A percentile compares a stretch with the other conserved stretches of the same genome.
These are phyloP conservation scores for Salvia rosmarinus DNA, from an alignment of 257 asterid species.

Conservation along the genomic window DNA sequence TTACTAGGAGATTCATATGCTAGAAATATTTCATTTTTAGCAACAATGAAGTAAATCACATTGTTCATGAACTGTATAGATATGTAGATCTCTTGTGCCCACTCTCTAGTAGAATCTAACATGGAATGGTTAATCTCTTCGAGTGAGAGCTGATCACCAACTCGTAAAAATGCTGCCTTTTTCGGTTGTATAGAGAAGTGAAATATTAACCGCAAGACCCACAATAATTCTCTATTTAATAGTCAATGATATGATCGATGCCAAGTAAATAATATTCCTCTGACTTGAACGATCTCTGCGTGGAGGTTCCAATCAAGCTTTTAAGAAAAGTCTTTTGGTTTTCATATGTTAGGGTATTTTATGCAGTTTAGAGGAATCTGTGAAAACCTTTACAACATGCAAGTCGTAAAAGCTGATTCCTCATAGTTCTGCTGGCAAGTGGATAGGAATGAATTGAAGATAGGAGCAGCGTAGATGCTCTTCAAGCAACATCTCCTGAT, in stretches of 20 bases:
- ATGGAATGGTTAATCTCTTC: not conserved
- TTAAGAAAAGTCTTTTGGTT: constrained; percentile 47
- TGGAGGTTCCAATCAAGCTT: constrained; percentile 47
- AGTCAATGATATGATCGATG: constrained; percentile 27
- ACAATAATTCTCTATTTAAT: not conserved
- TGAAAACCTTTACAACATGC: constrained; percentile 54
- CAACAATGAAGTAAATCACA: not conserved
- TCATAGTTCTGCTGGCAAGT: constrained; percentile 55
- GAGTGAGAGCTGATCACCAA: not conserved
- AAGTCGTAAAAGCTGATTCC: constrained; percentile 55
- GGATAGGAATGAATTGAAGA: constrained; percentile 52
- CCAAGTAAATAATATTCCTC: constrained; percentile 36
- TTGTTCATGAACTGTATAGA: not conserved
- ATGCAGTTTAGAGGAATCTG: constrained; percentile 66
- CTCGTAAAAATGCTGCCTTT: constrained; percentile 2
- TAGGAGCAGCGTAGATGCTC: constrained; percentile 31
- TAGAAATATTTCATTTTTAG: not conserved
- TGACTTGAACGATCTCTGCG: constrained; percentile 38
- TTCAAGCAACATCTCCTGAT: constrained; percentile 29
- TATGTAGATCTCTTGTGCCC: not conserved
- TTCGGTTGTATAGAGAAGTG: not conserved
- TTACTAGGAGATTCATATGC: not conserved
- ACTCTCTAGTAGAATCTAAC: too few species aligned
- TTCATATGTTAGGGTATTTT: constrained; percentile 55
- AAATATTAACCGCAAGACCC: constrained; percentile 3